Base-by-base conservation (phyloP, 495 filamentous ascomycete genomes). In the Neurospora sp. region DNA sequence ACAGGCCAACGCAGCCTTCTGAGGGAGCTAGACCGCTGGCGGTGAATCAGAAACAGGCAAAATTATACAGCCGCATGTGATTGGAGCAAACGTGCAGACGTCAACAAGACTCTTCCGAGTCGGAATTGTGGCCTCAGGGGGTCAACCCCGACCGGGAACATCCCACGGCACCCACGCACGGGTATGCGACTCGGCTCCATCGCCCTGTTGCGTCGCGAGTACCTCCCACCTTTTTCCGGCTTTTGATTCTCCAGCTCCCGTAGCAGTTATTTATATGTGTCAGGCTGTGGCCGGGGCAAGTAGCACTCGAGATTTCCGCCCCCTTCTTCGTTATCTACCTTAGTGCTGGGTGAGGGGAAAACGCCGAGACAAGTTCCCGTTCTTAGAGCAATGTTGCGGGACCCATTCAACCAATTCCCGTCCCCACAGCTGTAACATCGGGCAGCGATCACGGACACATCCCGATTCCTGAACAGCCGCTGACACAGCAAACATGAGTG, bases 21-120 rank as follows among this genome's bases (percentile, higher is more conserved):
- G 23, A 62, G 27, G 54, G 12, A 35, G 54, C 54, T 62, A 62
- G 54, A 62, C 54, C n/a, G n/a, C 44, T 46, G 35, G 35, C 35
- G 35, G 35, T 3, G 23, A 79, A 79, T 78, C 70, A 72, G 9
- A 27, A 16, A 2, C 4, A 5, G 4, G 37, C 75, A 39, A 66
- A 76, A 74, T 74, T 23, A 74, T 69, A 42, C 76, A 35, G 10
- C 12, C n/a, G 31, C 71, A 23, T 72, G 48, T 62, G 54, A 62
- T 62, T 62, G 54, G 54, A 35, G 27, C 54, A 62, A 35, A 62
- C 54, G 5, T 4, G 42, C 54, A 27, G 27, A 27, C 27, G 27
- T 27, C 27, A 27, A 27, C 27, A 27, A n/a, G n/a, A 27, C 27
- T 27, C 2, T 2, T 35, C 54, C 54, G 54, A 62, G 54, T 62